phyloP scores from a whole-genome alignment of 345 rosid species.

The Populus simonii region DNA sequence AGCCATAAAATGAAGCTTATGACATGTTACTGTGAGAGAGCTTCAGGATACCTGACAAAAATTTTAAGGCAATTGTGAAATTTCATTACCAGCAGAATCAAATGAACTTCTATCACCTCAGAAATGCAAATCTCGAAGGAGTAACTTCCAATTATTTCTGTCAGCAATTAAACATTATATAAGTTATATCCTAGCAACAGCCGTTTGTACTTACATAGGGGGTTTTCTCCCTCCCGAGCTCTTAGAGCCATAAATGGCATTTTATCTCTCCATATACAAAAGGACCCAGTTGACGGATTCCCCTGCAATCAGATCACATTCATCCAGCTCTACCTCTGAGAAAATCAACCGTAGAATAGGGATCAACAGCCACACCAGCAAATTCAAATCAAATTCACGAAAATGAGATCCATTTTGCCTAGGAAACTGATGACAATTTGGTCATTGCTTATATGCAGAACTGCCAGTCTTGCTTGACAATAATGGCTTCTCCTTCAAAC shows the following conservation, averaged over 20 bases:
- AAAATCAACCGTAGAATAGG: conserved; percentile 26
- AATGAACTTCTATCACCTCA: conserved; percentile 30
- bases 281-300: conserved; percentile 32
- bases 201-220: conserved; percentile 50
- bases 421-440: conserved; percentile 21
- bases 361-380: conserved; percentile 28
- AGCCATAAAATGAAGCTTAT: conserved; percentile 2
- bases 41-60: conserved; percentile 10
- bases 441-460: conserved; percentile 67
- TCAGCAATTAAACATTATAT: conserved; percentile 25
- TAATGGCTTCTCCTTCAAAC: conserved; percentile 64
- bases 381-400: conserved; percentile 29
- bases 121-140: conserved; percentile 30
- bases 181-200: conserved; percentile 30
- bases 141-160: conserved; percentile 40
- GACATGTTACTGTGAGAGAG: neutral
- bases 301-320: conserved; percentile 27
- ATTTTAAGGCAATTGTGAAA: conserved; percentile 10
- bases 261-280: conserved; percentile 38
- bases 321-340: conserved; percentile 21
- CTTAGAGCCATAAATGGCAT: conserved; percentile 34
- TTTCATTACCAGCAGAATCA: conserved; percentile 18
- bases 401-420: conserved; percentile 12
- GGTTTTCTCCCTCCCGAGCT: conserved; percentile 31
- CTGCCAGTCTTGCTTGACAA: conserved; percentile 54